These are phyloP conservation scores for Potentilla sterilis DNA, from an alignment of 306 rosid genomes.

Conservation along the genomic window DNA sequence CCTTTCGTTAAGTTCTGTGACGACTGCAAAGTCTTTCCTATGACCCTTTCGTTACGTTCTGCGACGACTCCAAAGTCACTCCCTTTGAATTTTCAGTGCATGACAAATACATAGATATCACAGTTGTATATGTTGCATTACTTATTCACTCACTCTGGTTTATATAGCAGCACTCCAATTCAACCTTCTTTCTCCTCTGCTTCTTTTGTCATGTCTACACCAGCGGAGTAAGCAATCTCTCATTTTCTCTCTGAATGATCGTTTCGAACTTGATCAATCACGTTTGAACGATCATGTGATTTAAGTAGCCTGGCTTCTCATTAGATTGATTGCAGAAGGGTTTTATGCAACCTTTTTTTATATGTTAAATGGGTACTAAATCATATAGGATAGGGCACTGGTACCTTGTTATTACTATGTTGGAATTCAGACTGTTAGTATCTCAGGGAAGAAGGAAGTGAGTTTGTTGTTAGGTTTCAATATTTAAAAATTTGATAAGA, in stretches of 20 bases:
- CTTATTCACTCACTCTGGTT: neutral
- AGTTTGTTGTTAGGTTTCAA: neutral
- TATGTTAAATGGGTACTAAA: neutral
- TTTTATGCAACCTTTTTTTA: neutral
- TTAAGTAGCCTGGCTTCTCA: slow-evolving; percentile 4
- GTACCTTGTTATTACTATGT: neutral
- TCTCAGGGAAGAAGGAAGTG: neutral
- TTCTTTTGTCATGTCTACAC: slow-evolving; percentile 59
- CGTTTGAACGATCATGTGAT: neutral
- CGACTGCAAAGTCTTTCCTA: neutral
- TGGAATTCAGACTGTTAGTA: neutral
- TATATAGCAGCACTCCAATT: neutral
- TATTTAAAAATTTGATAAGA: neutral
- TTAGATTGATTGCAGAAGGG: slow-evolving; percentile 1
- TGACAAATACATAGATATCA: neutral
- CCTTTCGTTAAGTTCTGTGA: neutral
- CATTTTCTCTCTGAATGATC: neutral
- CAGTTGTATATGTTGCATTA: neutral
- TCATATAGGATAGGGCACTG: neutral
- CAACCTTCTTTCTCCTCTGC: slow-evolving; percentile 4
- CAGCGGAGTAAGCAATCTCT: slow-evolving; percentile 55
- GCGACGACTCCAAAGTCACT: neutral
- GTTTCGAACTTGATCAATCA: neutral
- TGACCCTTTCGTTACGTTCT: neutral
- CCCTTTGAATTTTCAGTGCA: slow-evolving; percentile 27